A percentile compares a stretch with the other conserved stretches of the same genome.
Evolutionary conservation across 345 rosid species (phyloP).

Genomic region (Rubroshorea leprosula): DNA sequence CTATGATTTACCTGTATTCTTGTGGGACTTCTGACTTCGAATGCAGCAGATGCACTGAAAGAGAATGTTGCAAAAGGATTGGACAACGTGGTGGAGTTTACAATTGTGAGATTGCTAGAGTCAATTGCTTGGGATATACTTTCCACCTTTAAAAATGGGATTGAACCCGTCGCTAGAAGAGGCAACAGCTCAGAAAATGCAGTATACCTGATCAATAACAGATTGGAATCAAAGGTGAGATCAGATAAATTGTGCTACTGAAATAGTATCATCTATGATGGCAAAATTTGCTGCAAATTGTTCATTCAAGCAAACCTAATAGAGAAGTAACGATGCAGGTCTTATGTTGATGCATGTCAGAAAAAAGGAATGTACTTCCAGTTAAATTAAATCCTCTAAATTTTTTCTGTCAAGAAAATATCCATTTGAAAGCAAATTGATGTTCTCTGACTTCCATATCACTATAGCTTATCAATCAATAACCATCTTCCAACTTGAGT

Average conservation of each 20-base stretch:
- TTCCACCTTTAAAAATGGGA: constrained; percentile 71
- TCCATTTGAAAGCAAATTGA: not conserved
- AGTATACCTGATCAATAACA: constrained; percentile 54
- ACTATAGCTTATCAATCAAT: not conserved
- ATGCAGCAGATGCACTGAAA: constrained; percentile 75
- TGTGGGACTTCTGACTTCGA: constrained; percentile 74
- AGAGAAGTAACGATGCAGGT: too few species aligned
- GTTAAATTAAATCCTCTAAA: too few species aligned
- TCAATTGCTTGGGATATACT: constrained; percentile 63
- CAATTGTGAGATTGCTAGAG: constrained; percentile 42
- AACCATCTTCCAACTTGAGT: not conserved
- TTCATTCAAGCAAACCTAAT: not conserved
- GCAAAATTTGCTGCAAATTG: not conserved
- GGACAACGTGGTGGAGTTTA: constrained; percentile 63
- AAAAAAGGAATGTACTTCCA: too few species aligned
- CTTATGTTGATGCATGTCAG: too few species aligned
- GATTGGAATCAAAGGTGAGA: not conserved
- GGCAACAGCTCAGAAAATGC: constrained; percentile 93
- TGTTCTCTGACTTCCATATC: not conserved
- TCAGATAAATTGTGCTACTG: too few species aligned
- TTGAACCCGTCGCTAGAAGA: constrained; percentile 64
- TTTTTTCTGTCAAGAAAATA: too few species aligned
- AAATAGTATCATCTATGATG: too few species aligned
- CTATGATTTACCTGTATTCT: constrained; percentile 66
- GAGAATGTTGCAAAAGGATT: constrained; percentile 78